A percentile compares a stretch with the other conserved stretches of the same genome.
These are phyloP conservation scores for Aspergillus sp. DNA, from an alignment of 2,329 filamentous ascomycete species.

Conservation along the genomic window DNA sequence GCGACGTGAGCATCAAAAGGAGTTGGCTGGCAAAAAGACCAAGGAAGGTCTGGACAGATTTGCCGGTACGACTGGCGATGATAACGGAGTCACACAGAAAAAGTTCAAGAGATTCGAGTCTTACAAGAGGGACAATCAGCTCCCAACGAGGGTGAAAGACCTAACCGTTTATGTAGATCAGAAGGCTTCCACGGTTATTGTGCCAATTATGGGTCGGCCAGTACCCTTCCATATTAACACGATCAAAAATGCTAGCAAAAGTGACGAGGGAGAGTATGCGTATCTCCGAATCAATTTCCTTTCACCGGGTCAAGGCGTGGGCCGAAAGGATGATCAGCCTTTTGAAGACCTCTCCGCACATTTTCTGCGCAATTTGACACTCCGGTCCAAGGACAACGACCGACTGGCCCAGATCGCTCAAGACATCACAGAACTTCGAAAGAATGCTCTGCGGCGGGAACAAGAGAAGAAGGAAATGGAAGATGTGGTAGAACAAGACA, in stretches of 20 bases:
- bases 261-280: conserved; percentile 89
- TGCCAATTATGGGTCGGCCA: conserved; percentile 95
- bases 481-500: conserved; percentile 98
- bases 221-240: conserved; percentile 98
- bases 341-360: conserved; percentile 96
- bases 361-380: conserved; percentile 92
- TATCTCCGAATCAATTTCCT: conserved; percentile 97
- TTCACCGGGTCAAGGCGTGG: conserved; percentile 94
- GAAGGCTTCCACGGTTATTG: conserved; percentile 85
- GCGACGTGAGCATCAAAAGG: conserved; percentile 88
- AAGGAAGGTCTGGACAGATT: conserved; percentile 83
- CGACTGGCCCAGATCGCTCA: conserved; percentile 88
- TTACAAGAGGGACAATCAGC: conserved; percentile 95
- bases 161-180: conserved; percentile 86
- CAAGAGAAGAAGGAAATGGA: conserved; percentile 99
- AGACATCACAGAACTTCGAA: conserved; percentile 95
- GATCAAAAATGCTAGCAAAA: conserved; percentile 99
- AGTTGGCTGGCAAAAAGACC: conserved; percentile 83
- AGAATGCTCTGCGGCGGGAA: conserved; percentile 85
- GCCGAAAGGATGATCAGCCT: conserved; percentile 93
- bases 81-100: conserved; percentile 91
- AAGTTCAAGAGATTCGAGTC: conserved; percentile 99
- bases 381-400: conserved; percentile 85
- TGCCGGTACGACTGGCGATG: conserved; percentile 76
- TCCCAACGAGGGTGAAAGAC: conserved; percentile 79